Evolutionary conservation across 2,329 filamentous ascomycete genomes (phyloP).

Genomic region (Catunica adiposa): DNA sequence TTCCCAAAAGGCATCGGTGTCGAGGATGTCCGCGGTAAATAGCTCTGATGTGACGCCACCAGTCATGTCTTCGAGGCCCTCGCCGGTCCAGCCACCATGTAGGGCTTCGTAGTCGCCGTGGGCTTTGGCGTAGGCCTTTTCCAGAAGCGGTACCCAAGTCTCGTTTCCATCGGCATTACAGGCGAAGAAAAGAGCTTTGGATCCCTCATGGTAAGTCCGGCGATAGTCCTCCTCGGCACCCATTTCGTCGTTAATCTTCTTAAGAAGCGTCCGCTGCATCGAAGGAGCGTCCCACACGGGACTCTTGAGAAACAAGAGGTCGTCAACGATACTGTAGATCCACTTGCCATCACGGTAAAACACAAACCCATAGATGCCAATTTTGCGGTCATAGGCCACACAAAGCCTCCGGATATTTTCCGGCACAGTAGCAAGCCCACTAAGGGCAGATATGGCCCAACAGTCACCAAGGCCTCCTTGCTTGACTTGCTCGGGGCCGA

Average conservation of each 20-base stretch:
- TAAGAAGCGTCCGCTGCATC: constrained; percentile 55
- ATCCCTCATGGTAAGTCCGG: constrained; percentile 56
- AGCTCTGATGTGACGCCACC: constrained; percentile 53
- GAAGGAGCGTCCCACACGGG: constrained; percentile 68
- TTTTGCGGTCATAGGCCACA: constrained; percentile 52
- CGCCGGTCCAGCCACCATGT: constrained; percentile 52
- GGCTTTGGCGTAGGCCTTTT: constrained; percentile 73
- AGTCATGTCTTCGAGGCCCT: constrained; percentile 39
- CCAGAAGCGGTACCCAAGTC: constrained; percentile 65
- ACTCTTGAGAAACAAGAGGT: constrained; percentile 72
- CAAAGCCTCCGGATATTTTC: constrained; percentile 57
- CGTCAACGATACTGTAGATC: constrained; percentile 82
- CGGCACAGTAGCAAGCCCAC: constrained; percentile 57
- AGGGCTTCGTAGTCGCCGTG: constrained; percentile 63
- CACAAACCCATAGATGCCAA: constrained; percentile 81
- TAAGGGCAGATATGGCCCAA: constrained; percentile 67
- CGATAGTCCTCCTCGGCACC: constrained; percentile 57
- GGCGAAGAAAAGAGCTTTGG: constrained; percentile 62
- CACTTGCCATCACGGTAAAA: constrained; percentile 81
- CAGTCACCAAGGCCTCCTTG: constrained; percentile 68
- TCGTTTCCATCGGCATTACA: constrained; percentile 61
- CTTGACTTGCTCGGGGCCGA: constrained; percentile 58
- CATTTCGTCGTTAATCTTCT: constrained; percentile 54
- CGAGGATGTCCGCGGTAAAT: constrained; percentile 50
- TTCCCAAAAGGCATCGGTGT: constrained; percentile 51